Conservation (phyloP, 2,329 filamentous ascomycete genomes). For the Westerdykella ornata region DNA sequence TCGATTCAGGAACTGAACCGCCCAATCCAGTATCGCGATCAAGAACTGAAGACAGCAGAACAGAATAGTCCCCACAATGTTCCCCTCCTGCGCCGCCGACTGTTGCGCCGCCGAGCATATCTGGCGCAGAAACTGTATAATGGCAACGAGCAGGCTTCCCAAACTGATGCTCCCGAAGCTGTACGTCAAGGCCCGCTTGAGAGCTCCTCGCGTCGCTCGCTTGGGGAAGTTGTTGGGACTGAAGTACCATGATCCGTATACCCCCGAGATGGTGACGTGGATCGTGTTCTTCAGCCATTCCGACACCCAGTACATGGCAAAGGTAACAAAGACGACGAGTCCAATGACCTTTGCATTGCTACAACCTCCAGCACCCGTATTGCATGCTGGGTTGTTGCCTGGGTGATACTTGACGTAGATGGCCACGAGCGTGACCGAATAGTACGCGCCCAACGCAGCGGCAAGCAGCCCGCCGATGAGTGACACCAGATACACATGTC, state of each 20-base stretch:
- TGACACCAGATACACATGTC: slow-evolving; percentile 81
- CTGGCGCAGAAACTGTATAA: slow-evolving; percentile 80
- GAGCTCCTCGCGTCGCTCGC: slow-evolving; percentile 73
- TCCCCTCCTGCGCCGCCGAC: slow-evolving; percentile 58
- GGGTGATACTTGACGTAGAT: slow-evolving; percentile 82
- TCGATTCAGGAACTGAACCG: slow-evolving; percentile 79
- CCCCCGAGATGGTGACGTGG: slow-evolving; percentile 77
- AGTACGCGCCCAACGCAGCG: slow-evolving; percentile 75
- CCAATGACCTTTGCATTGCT: slow-evolving; percentile 73
- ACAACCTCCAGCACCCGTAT: slow-evolving; percentile 54
- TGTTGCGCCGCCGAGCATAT: slow-evolving; percentile 70
- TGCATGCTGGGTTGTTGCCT: slow-evolving; percentile 47
- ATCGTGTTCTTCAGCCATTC: slow-evolving; percentile 93
- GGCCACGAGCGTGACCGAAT: slow-evolving; percentile 74
- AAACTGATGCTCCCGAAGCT: slow-evolving; percentile 88
- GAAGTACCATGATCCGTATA: slow-evolving; percentile 94
- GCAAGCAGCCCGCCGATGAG: slow-evolving; percentile 73
- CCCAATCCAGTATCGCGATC: slow-evolving; percentile 74
- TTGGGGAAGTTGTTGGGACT: slow-evolving; percentile 62
- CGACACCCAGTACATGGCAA: slow-evolving; percentile 88
- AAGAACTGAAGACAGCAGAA: slow-evolving; percentile 74
- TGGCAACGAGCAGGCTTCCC: slow-evolving; percentile 76
- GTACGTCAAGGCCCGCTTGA: slow-evolving; percentile 76
- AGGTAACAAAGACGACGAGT: slow-evolving; percentile 77
- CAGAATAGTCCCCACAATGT: slow-evolving; percentile 58